These are phyloP conservation scores for Blastobotrys chiropterorum DNA, from an alignment of 805 yeast species.

Conservation along the genomic window DNA sequence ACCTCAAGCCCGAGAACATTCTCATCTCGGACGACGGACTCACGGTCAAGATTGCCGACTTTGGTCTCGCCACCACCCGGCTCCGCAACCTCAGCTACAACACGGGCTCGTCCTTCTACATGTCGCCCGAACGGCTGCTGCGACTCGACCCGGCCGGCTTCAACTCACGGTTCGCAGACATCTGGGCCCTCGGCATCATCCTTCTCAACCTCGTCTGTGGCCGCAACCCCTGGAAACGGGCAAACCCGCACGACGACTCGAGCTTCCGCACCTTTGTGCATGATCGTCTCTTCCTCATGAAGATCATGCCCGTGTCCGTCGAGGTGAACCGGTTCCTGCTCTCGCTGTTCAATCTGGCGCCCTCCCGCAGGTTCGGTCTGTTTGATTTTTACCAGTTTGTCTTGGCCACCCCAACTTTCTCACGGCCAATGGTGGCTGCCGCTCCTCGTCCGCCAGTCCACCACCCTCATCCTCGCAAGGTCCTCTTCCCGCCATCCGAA, in stretches of 20 bases:
- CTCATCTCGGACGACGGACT: conserved; percentile 53
- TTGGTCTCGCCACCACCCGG: conserved; percentile 73
- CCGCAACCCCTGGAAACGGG: conserved; percentile 87
- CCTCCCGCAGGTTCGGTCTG: conserved; percentile 11
- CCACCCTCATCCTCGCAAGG: neutral
- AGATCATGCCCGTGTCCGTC: conserved; percentile 66
- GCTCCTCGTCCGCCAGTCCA: neutral
- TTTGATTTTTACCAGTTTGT: conserved; percentile 11
- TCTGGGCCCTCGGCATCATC: conserved; percentile 83
- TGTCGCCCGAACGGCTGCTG: conserved; percentile 79
- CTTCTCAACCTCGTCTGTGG: conserved; percentile 74
- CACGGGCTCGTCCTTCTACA: conserved; percentile 82
- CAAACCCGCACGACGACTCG: conserved; percentile 52
- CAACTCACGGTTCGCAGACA: conserved; percentile 74
- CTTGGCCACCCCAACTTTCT: conserved; percentile 5
- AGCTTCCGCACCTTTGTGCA: conserved; percentile 60
- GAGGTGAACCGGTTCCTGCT: conserved; percentile 40
- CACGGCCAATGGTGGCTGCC: conserved; percentile 2
- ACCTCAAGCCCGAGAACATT: conserved; percentile 86
- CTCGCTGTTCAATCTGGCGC: conserved; percentile 12
- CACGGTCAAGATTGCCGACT: conserved; percentile 62
- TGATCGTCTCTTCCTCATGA: conserved; percentile 43
- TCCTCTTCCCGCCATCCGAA: neutral
- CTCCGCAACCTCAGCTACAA: conserved; percentile 64
- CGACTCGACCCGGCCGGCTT: conserved; percentile 29